Percentiles rank a stretch among this genome's conserved stretches.
phyloP scores from a whole-genome alignment of 805 yeast species.

The Metschnikowia vanudenii region DNA sequence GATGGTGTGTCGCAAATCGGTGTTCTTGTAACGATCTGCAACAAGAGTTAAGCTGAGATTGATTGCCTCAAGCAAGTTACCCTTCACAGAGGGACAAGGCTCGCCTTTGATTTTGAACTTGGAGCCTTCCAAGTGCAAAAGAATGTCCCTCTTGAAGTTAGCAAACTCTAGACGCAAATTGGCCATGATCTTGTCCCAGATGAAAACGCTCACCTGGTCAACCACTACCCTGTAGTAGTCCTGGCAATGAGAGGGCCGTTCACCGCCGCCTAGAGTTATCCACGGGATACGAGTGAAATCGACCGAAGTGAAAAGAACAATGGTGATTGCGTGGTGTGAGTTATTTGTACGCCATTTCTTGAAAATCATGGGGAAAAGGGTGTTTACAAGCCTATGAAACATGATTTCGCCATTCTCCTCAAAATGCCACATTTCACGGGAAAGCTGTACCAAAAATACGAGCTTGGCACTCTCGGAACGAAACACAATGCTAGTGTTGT shows the following conservation, averaged over 20 bases:
- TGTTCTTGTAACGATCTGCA: conserved; percentile 73
- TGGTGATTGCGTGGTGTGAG: conserved; percentile 88
- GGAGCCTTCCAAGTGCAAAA: conserved; percentile 41
- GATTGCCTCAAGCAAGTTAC: conserved; percentile 84
- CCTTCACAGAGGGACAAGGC: conserved; percentile 82
- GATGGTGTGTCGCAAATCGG: conserved; percentile 87
- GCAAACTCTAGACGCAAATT: conserved; percentile 81
- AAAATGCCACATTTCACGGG: conserved; percentile 97
- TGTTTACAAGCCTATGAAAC: conserved; percentile 88
- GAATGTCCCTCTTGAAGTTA: conserved; percentile 71
- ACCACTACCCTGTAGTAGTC: conserved; percentile 93
- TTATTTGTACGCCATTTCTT: conserved; percentile 83
- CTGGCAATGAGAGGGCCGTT: conserved; percentile 59
- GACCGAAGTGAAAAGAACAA: conserved; percentile 82
- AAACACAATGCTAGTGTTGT: conserved; percentile 74
- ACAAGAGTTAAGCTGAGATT: conserved; percentile 78
- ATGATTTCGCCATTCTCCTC: conserved; percentile 94
- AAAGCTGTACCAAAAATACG: conserved; percentile 80
- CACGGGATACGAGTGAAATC: conserved; percentile 56
- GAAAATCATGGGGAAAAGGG: conserved; percentile 87
- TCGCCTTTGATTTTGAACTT: conserved; percentile 45
- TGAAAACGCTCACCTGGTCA: conserved; percentile 83
- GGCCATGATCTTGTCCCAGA: conserved; percentile 93
- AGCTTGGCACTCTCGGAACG: conserved; percentile 89
- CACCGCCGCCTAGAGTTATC: conserved; percentile 65